Base-by-base conservation (phyloP, 495 filamentous ascomycete species). In the Talaromyces proteolyticus region DNA sequence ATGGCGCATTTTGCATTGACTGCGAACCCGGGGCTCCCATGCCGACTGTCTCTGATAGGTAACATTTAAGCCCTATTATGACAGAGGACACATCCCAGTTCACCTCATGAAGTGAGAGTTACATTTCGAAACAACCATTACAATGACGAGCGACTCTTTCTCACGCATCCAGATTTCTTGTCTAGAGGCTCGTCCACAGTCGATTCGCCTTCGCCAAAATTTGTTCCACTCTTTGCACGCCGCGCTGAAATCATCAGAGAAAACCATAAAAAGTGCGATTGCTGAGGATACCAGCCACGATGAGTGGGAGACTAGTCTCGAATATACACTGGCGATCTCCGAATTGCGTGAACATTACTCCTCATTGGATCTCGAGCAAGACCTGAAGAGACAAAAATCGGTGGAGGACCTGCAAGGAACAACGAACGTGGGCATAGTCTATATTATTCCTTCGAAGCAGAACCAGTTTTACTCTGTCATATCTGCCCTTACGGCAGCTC, bases 391-490 rank as follows among this genome's bases (percentile, higher is more conserved):
- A 20, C 69, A 70, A 3, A 64, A 72, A 47, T 59, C 73, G 37
- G 65, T 61, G 29, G 19, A 46, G 2, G 47, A 54, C 23, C 26
- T 39, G 8, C 29, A 39, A 40, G 51, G 57, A 3, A 51, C 50
- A 49, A 57, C 55, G 11, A 65, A 65, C 1, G 52, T 57, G 0
- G 78, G 77, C 0, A 66, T 82, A 34, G 75, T 79, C 11, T 74
- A 79, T 36, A 75, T 82, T 39, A 64, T 71, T 6, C 77, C 76
- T 0, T 57, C 61, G 1, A 56, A 52, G 20, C 72, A 80, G 58
- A 74, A 74, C 0, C 51, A 70, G 45, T 74, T 82, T 49, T 80
- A 65, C 42, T 75, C 70, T 0, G 52, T 75, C 1, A 57, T 82
- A 21, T 59, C 58, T 2, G 68, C 77, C 6, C 17, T 79, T 47